Base-by-base conservation (phyloP, 225 moss, liverwort and hornwort genomes). In the Anthoceros angustus region DNA sequence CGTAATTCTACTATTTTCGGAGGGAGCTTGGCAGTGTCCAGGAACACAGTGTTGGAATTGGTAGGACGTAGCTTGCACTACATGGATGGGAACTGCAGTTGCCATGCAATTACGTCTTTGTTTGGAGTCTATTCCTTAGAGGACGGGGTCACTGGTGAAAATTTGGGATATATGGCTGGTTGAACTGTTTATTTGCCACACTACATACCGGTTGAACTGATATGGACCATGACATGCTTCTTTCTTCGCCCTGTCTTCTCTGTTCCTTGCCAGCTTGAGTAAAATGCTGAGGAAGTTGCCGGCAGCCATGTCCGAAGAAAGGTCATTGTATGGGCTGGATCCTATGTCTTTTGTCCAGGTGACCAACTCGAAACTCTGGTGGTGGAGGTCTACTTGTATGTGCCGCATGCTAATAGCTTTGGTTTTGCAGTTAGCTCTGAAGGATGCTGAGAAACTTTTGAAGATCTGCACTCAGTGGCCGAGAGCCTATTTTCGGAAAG, bases 281-380 rank as follows among this genome's bases (percentile, higher is more conserved):
- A 70, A 82, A 64, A 50, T 49, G 7, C 66, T 94, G 62, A 78
- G 94, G 70, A 80, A 76, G 21, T 86, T 86, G 73, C 90, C 94
- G 40, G 87, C 94, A 63, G 74, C 76, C 38, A 62, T 42, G 25
- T 94, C 94, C 41, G 88, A 94, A 73, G 76, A 66, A 55, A 76
- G 75, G 26, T 83, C 83, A 24, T 74, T 86, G 25, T 60, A 25
- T 70, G 86, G 86, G 61, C 67, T 86, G 64, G 90, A 90, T 72
- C 86, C 94, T 20, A 90, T 85, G 83, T 75, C 84, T 67, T 77
- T 88, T 42, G 90, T 83, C 62, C 86, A 94, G 87, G 90, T 93
- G 75, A 69, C 5, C n/a, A 6, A 5, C 18, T 23, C 14, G 55
- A 15, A 18, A 15, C 23, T 67, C 21, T 48, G 18, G 41, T 66